Base-by-base conservation (phyloP, 2,329 filamentous ascomycete species). In the Ceratocystis lukuohia region DNA sequence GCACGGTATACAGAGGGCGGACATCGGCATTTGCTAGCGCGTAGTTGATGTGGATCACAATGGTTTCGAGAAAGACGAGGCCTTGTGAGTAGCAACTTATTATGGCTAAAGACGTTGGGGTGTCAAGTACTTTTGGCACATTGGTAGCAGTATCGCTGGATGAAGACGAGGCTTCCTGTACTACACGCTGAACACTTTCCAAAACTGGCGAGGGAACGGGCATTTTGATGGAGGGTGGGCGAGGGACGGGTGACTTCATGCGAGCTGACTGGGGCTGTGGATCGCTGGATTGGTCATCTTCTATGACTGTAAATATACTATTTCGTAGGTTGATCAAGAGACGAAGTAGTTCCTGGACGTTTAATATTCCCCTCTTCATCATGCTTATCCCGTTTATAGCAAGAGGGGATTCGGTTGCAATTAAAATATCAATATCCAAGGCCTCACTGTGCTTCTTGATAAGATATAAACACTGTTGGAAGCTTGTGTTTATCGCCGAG, bases 81-180 rank as follows among this genome's bases (percentile, higher is more conserved):
- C 73, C 66, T 30, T 74, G 72, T 3, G 70, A 68, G 57, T 71
- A 74, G 61, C 72, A 74, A 5, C 73, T 74, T 61, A 73, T 71
- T 48, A 73, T 68, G 25, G 72, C 69, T 33, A 73, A 69, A 57
- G 72, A 71, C 1, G 72, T 72, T 0, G 73, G 67, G 1, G 70
- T 69, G 65, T 73, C 72, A 20, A 71, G 69, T 5, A 64, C 61
- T 30, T 64, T 64, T 20, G 61, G 56, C 48, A 5, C 22, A 22
- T 15, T 59, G n/a, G 10, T 37, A 48, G 25, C 50, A 56, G n/a
- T n/a, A 8, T 15, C 28, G 44, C 50, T 28, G 50, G 61, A 22
- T 4, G 37, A 46, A 28, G 44, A 15, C 7, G 66, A 53, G 17
- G 66, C 45, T 25, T 67, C 62, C 22, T 50, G 37, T 15, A 67